Evolutionary conservation across 2,329 filamentous ascomycete species (phyloP).

Genomic region (Aspergillus quadrilineatus): DNA sequence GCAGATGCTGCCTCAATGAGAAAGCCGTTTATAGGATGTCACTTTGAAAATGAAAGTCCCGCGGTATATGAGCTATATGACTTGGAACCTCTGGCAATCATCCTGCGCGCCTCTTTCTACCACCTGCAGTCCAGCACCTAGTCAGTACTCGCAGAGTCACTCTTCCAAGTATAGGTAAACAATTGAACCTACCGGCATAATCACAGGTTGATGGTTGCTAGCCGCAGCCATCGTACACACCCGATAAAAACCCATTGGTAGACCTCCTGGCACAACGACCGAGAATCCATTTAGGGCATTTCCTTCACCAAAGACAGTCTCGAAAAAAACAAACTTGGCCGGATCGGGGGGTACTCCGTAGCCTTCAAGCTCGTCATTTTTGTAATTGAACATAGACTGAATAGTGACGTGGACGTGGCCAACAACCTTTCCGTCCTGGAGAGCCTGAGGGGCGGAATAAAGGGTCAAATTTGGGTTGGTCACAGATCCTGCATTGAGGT

Average conservation of each 20-base stretch:
- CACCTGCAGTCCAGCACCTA: not conserved
- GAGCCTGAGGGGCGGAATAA: constrained; percentile 5
- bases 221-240: constrained; percentile 9
- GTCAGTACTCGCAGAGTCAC: not conserved
- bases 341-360: not conserved
- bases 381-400: not conserved
- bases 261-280: not conserved
- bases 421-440: constrained; percentile 4
- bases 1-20: too few species aligned
- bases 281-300: not conserved
- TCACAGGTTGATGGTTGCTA: constrained; percentile 11
- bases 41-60: too few species aligned
- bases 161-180: too few species aligned
- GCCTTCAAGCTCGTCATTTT: not conserved
- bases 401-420: constrained; percentile 9
- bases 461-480: constrained; percentile 9
- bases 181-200: constrained; percentile 8
- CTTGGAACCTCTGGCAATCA: constrained; percentile 9
- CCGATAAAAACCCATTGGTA: constrained; percentile 2
- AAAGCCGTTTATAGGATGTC: too few species aligned
- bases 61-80: not conserved
- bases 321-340: constrained; percentile 2
- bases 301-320: not conserved
- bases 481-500: constrained; percentile 3
- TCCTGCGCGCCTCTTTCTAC: constrained; percentile 4